Evolutionary conservation across 129 eudicot species (phyloP), one percentile per base, ranked within the genome.

Genomic region (Centrapalus pauciflorus): DNA sequence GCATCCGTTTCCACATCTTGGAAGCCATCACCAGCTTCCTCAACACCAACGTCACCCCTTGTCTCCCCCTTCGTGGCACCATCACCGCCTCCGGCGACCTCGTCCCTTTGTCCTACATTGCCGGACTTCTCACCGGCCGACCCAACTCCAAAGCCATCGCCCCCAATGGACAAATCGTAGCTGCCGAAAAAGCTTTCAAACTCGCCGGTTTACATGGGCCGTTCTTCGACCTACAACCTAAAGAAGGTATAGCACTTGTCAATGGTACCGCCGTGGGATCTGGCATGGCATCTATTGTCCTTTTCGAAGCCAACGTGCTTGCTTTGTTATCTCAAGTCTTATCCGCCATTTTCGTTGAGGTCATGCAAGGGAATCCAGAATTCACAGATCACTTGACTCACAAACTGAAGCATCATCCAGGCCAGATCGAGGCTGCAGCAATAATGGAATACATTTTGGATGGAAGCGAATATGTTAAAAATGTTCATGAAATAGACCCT

Each of bases 351-450:
- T 69, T 86, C 14, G 25, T 57, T 0, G 55, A 41, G 11, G 56
- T 64, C 5, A 43, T 41, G n/a, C n/a, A n/a, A n/a, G n/a, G n/a
- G n/a, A n/a, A n/a, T n/a, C n/a, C n/a, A n/a, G n/a, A n/a, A n/a
- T n/a, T n/a, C n/a, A n/a, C n/a, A n/a, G n/a, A n/a, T n/a, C n/a
- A n/a, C 12, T 45, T 45, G 52, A 83, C 87, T 0, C 92, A 85
- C 28, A 79, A 79, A 45, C 28, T 85, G 46, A 85, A 85, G 71
- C 87, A 85, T 34, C 92, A 85, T 8, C 92, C 92, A 3, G 92
- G 92, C 32, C 87, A 85, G 27, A 85, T 85, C 30, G 92, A 85
- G 61, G 92, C 87, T 20, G 91, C 91, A 1, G 91, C 87, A 7
- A 82, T 85, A 50, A 85, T 85, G 91, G 84, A 79, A 56, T 77